Conservation (phyloP, 768 basidiomycete species). For the Naganishia antarctica region DNA sequence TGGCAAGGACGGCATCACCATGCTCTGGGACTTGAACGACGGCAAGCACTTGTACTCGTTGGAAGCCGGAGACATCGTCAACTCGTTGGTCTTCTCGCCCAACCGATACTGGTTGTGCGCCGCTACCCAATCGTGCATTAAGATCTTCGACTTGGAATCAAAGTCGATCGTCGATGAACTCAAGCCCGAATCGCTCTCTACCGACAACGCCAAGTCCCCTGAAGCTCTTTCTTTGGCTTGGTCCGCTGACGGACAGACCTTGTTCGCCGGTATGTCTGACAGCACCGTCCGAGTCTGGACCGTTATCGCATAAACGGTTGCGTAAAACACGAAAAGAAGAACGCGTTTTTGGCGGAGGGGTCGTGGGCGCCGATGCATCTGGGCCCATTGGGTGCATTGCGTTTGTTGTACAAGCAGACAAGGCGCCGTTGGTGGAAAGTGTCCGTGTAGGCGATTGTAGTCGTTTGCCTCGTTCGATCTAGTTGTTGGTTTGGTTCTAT, state of each 20-base stretch:
- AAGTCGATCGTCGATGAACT: conserved; percentile 99
- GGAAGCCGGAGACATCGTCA: conserved; percentile 96
- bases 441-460: conserved; percentile 1
- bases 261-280: conserved; percentile 96
- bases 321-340: conserved; percentile 1
- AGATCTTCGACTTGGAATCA: conserved; percentile 99
- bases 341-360: background rate
- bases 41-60: conserved; percentile 99
- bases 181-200: conserved; percentile 85
- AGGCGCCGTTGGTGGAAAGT: background rate
- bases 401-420: conserved; percentile 5
- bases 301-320: conserved; percentile 36
- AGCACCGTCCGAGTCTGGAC: conserved; percentile 62
- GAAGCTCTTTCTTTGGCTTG: conserved; percentile 96
- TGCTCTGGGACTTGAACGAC: conserved; percentile 99
- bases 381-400: conserved; percentile 17
- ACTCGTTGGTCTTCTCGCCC: conserved; percentile 98
- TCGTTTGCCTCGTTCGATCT: background rate
- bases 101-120: conserved; percentile 99
- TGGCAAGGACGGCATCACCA: conserved; percentile 98
- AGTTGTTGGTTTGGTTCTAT: conserved; percentile 3
- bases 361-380: conserved; percentile 7
- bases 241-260: conserved; percentile 95
- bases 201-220: conserved; percentile 53
- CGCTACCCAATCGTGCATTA: conserved; percentile 92